Conservation (phyloP, 331 rosid species). For the Malus hybrid region DNA sequence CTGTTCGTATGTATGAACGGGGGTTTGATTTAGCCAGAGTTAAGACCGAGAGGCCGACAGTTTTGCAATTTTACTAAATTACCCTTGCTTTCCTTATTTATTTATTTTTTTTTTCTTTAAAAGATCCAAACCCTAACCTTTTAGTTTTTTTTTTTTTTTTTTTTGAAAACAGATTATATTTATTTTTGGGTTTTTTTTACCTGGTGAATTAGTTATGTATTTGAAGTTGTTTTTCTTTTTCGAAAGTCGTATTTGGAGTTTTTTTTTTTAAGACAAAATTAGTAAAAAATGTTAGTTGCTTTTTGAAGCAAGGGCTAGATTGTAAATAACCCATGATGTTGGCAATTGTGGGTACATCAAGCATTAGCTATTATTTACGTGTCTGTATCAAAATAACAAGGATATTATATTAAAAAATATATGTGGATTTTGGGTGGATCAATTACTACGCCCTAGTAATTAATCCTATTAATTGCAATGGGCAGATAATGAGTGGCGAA, state of each 20-base stretch:
- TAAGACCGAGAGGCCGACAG: conserved; percentile 53
- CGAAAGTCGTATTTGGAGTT: not conserved
- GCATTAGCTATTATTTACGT: not conserved
- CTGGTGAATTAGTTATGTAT: not conserved
- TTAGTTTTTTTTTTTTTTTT: not conserved
- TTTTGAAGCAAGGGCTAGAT: not conserved
- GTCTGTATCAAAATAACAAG: not conserved
- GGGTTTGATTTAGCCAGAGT: conserved; percentile 50
- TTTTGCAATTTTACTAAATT: not conserved
- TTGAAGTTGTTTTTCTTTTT: not conserved
- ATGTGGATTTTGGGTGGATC: not conserved
- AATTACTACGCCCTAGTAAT: not conserved
- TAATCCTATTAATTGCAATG: not conserved
- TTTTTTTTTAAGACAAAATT: not conserved
- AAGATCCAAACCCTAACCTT: not conserved
- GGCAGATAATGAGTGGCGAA: not conserved
- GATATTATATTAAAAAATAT: not conserved
- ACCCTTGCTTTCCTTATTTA: not conserved
- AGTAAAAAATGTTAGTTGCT: not conserved
- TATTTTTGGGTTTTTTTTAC: not conserved
- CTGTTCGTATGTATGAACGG: conserved; percentile 43
- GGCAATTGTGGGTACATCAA: not conserved
- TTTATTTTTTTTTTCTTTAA: not conserved
- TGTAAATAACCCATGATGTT: not conserved
- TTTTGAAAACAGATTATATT: not conserved